Evolutionary conservation across 106 monocot species (phyloP), one percentile per base, ranked within the genome.

Genomic region (Hemerocallis citrina): DNA sequence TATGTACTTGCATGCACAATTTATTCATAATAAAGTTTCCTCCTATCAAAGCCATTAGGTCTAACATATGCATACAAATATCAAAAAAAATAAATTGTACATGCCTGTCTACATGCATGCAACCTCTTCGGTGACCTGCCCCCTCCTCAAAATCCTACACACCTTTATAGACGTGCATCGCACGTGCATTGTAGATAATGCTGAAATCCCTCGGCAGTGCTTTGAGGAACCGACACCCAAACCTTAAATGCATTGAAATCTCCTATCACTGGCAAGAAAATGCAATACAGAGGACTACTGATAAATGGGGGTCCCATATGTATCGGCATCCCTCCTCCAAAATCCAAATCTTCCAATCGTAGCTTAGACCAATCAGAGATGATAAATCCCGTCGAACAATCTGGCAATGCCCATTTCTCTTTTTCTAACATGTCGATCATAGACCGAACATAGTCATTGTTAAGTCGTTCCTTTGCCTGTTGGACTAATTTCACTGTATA

Each of bases 331-430:
- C 95, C 95, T 7, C 24, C 78, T 4, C 95, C 95, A 27, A 95
- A 95, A 64, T 95, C 95, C 62, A 95, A 5, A 6, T 87, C 83
- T 66, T 95, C 95, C 41, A 95, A 47, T 51, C 95, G 86, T 3
- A 90, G 71, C 69, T 79, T 86, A n/a, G 95, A 62, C 95, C 90
- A 90, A 51, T 75, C 77, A 8, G 95, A 90, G 54, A 95, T 95
- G 5, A 95, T 84, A 36, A 95, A 28, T 52, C 59, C 86, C 27
- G 86, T 68, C 6, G 86, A 81, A 34, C 90, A 49, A 50, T 95
- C 95, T 6, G 90, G 95, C 50, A 29, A 74, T 14, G 7, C 62
- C 68, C 68, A 59, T 44, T 46, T 69, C 68, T 23, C 54, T 65
- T 84, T 84, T 24, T 60, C 92, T 57, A 95, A 61, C 9, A 83